These are phyloP conservation scores for Solanum sejunctum DNA, from an alignment of 257 asterid species.

Conservation along the genomic window DNA sequence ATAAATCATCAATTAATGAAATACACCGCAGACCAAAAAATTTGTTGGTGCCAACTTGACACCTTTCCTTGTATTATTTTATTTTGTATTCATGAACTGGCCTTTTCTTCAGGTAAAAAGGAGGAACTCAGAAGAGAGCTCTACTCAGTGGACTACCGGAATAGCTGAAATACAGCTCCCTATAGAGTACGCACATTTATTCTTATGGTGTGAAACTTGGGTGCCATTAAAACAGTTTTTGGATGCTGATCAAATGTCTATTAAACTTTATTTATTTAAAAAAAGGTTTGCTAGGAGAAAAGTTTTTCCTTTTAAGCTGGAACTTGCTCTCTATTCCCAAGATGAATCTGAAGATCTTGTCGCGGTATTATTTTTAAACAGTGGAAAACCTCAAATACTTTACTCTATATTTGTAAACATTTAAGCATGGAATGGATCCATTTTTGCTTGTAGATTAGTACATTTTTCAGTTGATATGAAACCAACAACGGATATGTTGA, in stretches of 20 bases:
- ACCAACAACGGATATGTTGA: not conserved
- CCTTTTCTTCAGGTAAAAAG: conserved; percentile 54
- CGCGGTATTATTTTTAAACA: not conserved
- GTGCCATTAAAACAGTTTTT: not conserved
- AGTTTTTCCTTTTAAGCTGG: not conserved
- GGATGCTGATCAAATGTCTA: not conserved
- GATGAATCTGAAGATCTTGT: not conserved
- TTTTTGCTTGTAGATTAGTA: not conserved
- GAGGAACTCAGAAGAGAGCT: conserved; percentile 83
- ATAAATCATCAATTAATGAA: not conserved
- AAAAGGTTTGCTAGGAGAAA: not conserved
- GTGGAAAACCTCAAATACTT: not conserved
- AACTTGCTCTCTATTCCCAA: not conserved
- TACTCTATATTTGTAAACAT: not conserved
- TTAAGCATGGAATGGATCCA: not conserved
- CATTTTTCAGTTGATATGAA: not conserved
- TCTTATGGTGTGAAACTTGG: not conserved
- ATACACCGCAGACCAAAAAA: not conserved
- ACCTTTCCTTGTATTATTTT: not conserved
- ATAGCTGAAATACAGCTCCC: conserved; percentile 98
- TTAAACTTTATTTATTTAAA: not conserved
- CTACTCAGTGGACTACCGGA: conserved; percentile 99
- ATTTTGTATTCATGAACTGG: not conserved
- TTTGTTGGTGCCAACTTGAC: not conserved
- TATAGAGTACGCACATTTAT: conserved; percentile 51